phyloP scores from a whole-genome alignment of 495 filamentous ascomycete genomes.

The Lindgomyces ingoldianus region DNA sequence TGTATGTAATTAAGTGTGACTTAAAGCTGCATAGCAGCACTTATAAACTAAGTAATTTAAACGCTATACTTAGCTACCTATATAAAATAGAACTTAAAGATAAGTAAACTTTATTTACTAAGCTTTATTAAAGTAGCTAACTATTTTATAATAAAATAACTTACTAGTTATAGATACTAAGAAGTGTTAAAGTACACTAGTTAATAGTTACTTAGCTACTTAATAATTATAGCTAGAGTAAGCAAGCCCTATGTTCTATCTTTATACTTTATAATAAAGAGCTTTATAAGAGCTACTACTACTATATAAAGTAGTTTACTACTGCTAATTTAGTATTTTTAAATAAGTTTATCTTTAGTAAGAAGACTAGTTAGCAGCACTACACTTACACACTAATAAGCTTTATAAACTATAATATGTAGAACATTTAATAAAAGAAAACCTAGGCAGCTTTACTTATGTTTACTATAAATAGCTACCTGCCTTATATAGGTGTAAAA shows the following conservation, averaged over 20 bases:
- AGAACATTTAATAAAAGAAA: not conserved
- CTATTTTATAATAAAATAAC: not conserved
- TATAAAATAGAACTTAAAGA: not conserved
- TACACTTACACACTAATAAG: not conserved
- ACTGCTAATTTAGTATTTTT: slow-evolving; percentile 5
- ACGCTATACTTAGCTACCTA: not conserved
- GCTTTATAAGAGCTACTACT: not conserved
- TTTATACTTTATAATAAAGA: not conserved
- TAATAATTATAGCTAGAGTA: not conserved
- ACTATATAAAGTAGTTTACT: not conserved
- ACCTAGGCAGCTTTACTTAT: slow-evolving; percentile 1
- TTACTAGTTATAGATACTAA: not conserved
- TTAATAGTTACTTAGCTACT: not conserved
- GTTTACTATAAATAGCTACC: slow-evolving; percentile 7
- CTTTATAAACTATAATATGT: not conserved
- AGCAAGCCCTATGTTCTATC: not conserved
- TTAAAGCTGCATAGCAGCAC: not conserved
- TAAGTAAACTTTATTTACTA: not conserved
- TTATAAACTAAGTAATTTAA: not conserved
- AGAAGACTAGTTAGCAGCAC: slow-evolving; percentile 15
- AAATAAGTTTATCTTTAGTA: slow-evolving; percentile 4
- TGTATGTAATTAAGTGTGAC: not conserved
- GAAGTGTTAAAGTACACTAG: not conserved
- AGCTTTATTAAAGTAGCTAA: not conserved
- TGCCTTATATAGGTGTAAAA: slow-evolving; percentile 6